Evolutionary conservation across 106 monocot species (phyloP).

Genomic region (Platanthera zijinensis): DNA sequence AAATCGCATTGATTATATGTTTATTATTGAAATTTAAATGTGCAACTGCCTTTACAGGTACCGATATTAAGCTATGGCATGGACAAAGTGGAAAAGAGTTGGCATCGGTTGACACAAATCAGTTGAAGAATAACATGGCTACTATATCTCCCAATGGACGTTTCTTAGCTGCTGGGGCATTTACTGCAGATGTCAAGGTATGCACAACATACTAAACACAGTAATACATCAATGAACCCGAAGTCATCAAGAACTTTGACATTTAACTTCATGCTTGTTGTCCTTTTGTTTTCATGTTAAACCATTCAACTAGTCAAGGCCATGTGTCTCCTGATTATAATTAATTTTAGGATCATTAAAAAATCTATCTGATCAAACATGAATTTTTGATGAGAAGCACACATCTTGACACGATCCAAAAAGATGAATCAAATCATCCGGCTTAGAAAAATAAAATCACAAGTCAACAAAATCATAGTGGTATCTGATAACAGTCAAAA

Average conservation of each 20-base stretch:
- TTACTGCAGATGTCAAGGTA: slow-evolving; percentile 99
- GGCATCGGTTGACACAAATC: slow-evolving; percentile 91
- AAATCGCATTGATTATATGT: too few species aligned
- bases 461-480: too few species aligned
- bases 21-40: neutral
- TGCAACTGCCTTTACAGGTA: slow-evolving; percentile 32
- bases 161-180: slow-evolving; percentile 96
- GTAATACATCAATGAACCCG: neutral
- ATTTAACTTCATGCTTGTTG: neutral
- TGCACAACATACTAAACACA: slow-evolving; percentile 1
- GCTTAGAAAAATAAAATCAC: too few species aligned
- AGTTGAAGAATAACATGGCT: slow-evolving; percentile 97
- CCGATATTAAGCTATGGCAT: slow-evolving; percentile 98
- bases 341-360: too few species aligned
- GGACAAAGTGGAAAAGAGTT: slow-evolving; percentile 90
- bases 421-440: too few species aligned
- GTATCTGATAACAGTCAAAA: too few species aligned
- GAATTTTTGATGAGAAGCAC: too few species aligned
- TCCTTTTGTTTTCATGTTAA: neutral
- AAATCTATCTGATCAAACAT: neutral
- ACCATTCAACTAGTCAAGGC: neutral
- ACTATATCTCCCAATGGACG: slow-evolving; percentile 90
- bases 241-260: neutral
- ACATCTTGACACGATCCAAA: too few species aligned
- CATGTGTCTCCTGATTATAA: neutral